Evolutionary conservation across 192 early-diverging fungal species (phyloP), one percentile per base, ranked within the genome.

Genomic region (Rhizophagus prolifer): DNA sequence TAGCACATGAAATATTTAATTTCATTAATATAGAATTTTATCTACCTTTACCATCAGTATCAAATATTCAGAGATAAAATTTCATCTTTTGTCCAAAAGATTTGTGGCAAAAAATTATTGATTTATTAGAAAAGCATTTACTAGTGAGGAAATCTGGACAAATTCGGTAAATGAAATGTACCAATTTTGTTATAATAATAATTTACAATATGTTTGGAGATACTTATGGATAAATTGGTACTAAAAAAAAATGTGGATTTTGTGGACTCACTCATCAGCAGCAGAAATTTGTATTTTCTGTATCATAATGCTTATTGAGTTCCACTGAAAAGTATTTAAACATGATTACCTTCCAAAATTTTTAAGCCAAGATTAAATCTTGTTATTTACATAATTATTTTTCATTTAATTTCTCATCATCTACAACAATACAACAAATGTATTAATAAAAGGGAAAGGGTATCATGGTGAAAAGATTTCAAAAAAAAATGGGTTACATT

Each of bases 321-420:
- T 19, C 0, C 14, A 69, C 23, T 69, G 34, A 19, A 69, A 69
- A 69, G 66, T 69, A 69, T 5, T 69, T 2, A 69, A 69, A 4
- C 66, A 19, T 12, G 21, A 69, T 69, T 69, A 34, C 25, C n/a
- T 69, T n/a, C 10, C 31, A 34, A 69, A 44, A 69, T 23, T 69
- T 68, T 44, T 41, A 21, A 34, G 7, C 14, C 66, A 34, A 0
- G 3, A 44, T 21, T 69, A 16, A 21, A 69, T 69, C 23, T 41
- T 25, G 16, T 69, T 14, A 31, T 38, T 44, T 69, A 69, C 31
- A 25, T 69, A 4, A 41, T 69, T 23, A 8, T 19, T 34, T 69
- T 9, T 12, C 2, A 6, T 21, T 69, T 34, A 21, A 41, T 69
- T 10, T 16, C 30, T 23, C 19, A 69, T 8, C 25, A 44, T 0